Evolutionary conservation across 345 rosid genomes (phyloP), one percentile per base, ranked within the genome.

Genomic region (Eucalyptus polyanthemos): DNA sequence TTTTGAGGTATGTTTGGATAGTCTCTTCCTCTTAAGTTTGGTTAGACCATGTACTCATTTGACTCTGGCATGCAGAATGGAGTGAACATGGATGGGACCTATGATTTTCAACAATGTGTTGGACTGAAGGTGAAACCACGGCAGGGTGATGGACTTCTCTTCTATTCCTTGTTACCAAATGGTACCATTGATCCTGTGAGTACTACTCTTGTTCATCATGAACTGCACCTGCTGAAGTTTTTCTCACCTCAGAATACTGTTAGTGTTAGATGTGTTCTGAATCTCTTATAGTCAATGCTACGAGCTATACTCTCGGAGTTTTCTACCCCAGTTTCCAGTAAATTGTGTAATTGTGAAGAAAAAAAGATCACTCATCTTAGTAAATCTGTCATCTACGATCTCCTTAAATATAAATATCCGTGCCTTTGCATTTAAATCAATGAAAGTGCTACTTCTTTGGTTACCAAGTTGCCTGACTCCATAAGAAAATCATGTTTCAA

Each of bases 81-180:
- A 42, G 27, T 88, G 90, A 89, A 91, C 65, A 40, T 88, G 88
- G 92, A 91, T 50, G 94, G 89, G 92, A 92, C 58, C 50, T 94
- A 94, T 90, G 95, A 93, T 91, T 95, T 86, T 90, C 42, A 58
- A 29, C 80, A 92, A 83, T 96, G 97, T 76, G 54, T 47, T 60
- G 98, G 99, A 89, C 80, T 96, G 83, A 94, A 89, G 92, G 95
- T 95, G 62, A 95, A 93, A 89, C 97, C 97, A 24, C 93, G 89
- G 15, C 91, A 58, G 91, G 97, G 97, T 50, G 99, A 95, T 87
- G 99, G 93, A 34, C 91, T 95, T 90, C 90, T 94, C 19, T 96
- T 96, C 88, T 94, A 95, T 91, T 95, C 97, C 3, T 21, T 94
- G 56, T 90, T 91, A 65, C 94, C 95, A 42, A 96, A 95, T 86